Evolutionary conservation across 1,139 yeast genomes (phyloP).

Genomic region (Suhomyces maxii): DNA sequence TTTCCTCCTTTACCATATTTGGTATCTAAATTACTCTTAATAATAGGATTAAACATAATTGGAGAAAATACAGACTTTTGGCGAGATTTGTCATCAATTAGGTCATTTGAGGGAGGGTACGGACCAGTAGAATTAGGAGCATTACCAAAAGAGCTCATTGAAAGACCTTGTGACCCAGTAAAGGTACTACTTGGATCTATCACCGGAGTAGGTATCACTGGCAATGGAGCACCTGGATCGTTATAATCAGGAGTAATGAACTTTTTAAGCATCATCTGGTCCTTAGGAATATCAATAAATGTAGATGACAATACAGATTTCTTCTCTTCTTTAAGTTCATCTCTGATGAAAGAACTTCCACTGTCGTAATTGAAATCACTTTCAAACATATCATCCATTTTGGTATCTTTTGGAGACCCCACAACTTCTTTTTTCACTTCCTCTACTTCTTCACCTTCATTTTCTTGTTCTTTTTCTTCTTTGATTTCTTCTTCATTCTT

Average conservation of each 20-base stretch:
- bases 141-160: background rate
- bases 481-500: background rate
- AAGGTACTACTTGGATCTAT: slow-evolving; percentile 24
- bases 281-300: slow-evolving; percentile 55
- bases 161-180: slow-evolving; percentile 8
- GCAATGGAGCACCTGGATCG: slow-evolving; percentile 84
- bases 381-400: slow-evolving; percentile 13
- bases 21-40: slow-evolving; percentile 72
- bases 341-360: background rate
- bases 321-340: background rate
- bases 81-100: slow-evolving; percentile 1
- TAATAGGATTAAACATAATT: slow-evolving; percentile 73
- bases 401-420: background rate
- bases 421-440: slow-evolving; percentile 3
- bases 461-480: slow-evolving; percentile 7
- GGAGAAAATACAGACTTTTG: slow-evolving; percentile 71
- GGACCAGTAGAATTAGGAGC: background rate
- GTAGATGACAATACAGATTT: slow-evolving; percentile 13
- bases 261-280: slow-evolving; percentile 43
- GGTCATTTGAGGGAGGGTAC: background rate
- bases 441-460: background rate
- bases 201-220: slow-evolving; percentile 60
- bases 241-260: slow-evolving; percentile 55
- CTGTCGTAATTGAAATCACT: background rate
- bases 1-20: slow-evolving; percentile 87